Percentiles rank a stretch among this genome's conserved stretches.
Evolutionary conservation across 257 asterid genomes (phyloP).

Genomic region (Solanum medicagineum): DNA sequence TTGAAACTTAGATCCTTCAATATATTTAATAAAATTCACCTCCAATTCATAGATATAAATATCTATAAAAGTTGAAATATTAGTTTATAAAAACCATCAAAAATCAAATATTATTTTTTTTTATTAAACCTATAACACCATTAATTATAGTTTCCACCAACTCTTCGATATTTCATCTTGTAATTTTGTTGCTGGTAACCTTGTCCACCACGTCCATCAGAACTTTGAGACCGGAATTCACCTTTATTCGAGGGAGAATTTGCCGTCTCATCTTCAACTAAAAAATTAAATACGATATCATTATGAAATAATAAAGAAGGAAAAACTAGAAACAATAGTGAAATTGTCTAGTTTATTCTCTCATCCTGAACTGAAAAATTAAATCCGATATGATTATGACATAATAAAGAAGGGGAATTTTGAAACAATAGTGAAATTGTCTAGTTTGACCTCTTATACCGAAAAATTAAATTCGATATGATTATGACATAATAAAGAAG

Average conservation of each 20-base stretch:
- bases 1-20: background rate
- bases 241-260: slow-evolving; percentile 14
- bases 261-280: slow-evolving; percentile 15
- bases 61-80: background rate
- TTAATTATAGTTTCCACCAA: background rate
- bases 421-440: background rate
- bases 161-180: slow-evolving; percentile 3
- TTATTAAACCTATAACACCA: background rate
- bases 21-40: background rate
- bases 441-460: no score
- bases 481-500: background rate
- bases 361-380: background rate
- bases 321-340: background rate
- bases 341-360: background rate
- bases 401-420: background rate
- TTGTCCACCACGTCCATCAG: background rate
- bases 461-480: background rate
- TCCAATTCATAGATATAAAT: background rate
- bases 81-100: background rate
- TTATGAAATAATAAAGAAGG: background rate
- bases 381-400: background rate
- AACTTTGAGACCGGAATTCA: background rate
- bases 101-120: background rate
- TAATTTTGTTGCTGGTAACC: background rate
- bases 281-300: background rate